Conservation (phyloP, 768 basidiomycete genomes). For the Lentinula aciculospora region DNA sequence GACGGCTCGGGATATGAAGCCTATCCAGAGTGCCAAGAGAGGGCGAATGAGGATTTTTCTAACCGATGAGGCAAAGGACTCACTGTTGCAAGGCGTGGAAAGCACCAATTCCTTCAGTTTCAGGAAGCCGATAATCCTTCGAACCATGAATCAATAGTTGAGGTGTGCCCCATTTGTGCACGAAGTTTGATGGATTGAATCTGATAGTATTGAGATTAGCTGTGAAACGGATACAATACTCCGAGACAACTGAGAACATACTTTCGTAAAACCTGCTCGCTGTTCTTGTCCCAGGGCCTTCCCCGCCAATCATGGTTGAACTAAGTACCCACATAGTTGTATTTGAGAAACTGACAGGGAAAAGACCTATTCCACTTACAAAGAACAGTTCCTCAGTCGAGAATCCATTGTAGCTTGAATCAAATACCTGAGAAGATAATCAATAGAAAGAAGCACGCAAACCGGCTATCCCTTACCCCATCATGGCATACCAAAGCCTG, state of each 20-base stretch:
- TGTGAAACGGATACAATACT: background rate
- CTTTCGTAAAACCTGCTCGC: slow-evolving; percentile 52
- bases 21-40: slow-evolving; percentile 33
- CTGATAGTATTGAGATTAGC: slow-evolving; percentile 23
- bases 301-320: slow-evolving; percentile 88
- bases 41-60: background rate
- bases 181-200: slow-evolving; percentile 77
- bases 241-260: slow-evolving; percentile 25
- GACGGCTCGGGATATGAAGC: slow-evolving; percentile 63
- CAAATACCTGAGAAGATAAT: slow-evolving; percentile 51
- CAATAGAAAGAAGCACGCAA: background rate
- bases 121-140: slow-evolving; percentile 84
- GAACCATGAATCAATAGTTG: slow-evolving; percentile 82
- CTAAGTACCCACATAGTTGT: slow-evolving; percentile 27
- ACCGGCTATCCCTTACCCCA: slow-evolving; percentile 46
- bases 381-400: slow-evolving; percentile 92
- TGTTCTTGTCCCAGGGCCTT: slow-evolving; percentile 64
- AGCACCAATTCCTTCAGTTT: slow-evolving; percentile 76
- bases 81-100: slow-evolving; percentile 86
- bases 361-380: slow-evolving; percentile 35
- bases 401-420: slow-evolving; percentile 74
- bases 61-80: slow-evolving; percentile 20
- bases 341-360: background rate
- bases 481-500: slow-evolving; percentile 85
- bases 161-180: slow-evolving; percentile 82